Evolutionary conservation across 192 early-diverging fungal genomes (phyloP).

Genomic region (Obelidium mucronatum): DNA sequence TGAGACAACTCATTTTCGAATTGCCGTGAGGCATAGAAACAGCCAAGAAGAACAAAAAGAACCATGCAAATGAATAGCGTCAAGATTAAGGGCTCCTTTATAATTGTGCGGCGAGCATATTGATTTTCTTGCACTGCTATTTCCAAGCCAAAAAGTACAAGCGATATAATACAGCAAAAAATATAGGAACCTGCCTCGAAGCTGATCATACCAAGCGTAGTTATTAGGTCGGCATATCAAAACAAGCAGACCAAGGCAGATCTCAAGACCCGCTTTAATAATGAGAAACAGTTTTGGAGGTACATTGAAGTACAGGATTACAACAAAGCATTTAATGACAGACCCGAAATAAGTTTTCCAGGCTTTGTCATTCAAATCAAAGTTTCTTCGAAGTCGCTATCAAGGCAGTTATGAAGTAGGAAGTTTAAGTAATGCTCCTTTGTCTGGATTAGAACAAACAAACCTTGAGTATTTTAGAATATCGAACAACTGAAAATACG

Average conservation of each 20-base stretch:
- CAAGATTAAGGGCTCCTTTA: neutral
- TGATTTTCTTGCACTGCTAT: neutral
- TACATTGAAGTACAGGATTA: neutral
- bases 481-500: neutral
- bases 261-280: neutral
- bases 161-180: neutral
- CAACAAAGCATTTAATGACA: neutral
- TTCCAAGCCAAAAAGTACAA: neutral
- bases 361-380: neutral
- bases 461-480: neutral
- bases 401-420: too few species aligned
- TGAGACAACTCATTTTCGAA: neutral
- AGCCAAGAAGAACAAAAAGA: neutral
- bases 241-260: neutral
- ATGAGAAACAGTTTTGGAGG: neutral
- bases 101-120: neutral
- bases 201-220: neutral
- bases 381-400: neutral
- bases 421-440: too few species aligned
- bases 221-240: neutral
- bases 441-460: too few species aligned
- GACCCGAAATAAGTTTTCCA: neutral
- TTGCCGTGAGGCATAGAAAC: neutral
- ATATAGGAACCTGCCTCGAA: neutral
- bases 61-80: neutral